Conservation (phyloP, 2,329 filamentous ascomycete species). For the Fulvia fulva region DNA sequence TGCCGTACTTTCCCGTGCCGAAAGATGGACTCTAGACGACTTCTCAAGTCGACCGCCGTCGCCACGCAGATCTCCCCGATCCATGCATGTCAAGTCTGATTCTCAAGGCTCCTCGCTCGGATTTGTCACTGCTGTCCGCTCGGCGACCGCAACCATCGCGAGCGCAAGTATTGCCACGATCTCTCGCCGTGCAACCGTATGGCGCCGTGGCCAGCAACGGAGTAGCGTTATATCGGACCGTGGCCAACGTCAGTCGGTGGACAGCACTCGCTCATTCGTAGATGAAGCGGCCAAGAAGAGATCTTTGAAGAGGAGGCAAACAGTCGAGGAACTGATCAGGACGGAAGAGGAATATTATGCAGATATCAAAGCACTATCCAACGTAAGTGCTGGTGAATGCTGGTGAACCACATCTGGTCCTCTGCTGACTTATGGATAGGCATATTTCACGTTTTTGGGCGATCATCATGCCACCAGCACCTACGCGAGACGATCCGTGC, state of each 20-base stretch:
- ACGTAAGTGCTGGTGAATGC: slow-evolving; percentile 56
- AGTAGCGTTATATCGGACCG: slow-evolving; percentile 61
- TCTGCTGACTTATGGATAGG: slow-evolving; percentile 23
- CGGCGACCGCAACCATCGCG: slow-evolving; percentile 72
- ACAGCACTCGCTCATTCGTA: slow-evolving; percentile 48
- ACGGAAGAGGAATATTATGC: slow-evolving; percentile 88
- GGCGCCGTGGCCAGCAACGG: slow-evolving; percentile 55
- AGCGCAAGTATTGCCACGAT: slow-evolving; percentile 65
- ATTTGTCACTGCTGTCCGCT: slow-evolving; percentile 76
- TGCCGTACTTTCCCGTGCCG: slow-evolving; percentile 33
- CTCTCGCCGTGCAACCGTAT: slow-evolving; percentile 53
- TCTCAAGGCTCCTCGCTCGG: slow-evolving; percentile 73
- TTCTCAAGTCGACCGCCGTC: slow-evolving; percentile 21
- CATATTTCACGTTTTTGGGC: slow-evolving; percentile 42
- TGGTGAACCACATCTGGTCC: background rate
- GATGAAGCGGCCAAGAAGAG: slow-evolving; percentile 70
- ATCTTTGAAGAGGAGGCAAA: slow-evolving; percentile 68
- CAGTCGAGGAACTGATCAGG: slow-evolving; percentile 78
- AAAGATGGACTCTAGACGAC: slow-evolving; percentile 37
- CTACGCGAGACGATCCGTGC: slow-evolving; percentile 28
- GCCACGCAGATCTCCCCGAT: slow-evolving; percentile 8
- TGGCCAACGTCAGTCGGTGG: slow-evolving; percentile 61
- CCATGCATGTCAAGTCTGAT: slow-evolving; percentile 38
- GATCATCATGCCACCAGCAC: slow-evolving; percentile 25
- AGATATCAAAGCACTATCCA: slow-evolving; percentile 80